Percentiles rank a stretch among this genome's conserved stretches.
phyloP scores from a whole-genome alignment of 768 basidiomycete species.

The Stropharia rugosoannulata region DNA sequence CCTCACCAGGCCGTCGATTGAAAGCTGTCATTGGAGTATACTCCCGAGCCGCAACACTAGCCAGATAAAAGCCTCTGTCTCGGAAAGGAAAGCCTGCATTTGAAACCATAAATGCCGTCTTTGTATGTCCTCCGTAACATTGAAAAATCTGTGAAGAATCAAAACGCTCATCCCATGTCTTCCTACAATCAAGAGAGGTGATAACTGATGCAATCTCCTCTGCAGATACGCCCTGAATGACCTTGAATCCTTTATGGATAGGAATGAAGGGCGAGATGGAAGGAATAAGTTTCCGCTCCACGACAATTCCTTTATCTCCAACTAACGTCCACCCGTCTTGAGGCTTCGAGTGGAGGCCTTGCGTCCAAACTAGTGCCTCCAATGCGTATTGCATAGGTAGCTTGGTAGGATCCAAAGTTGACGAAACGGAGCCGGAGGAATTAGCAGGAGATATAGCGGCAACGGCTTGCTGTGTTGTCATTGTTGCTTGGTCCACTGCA shows the following conservation, averaged over 20 bases:
- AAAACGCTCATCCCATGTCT: slow-evolving; percentile 86
- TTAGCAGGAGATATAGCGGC: slow-evolving; percentile 69
- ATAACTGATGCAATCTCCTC: slow-evolving; percentile 85
- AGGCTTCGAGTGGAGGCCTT: slow-evolving; percentile 56
- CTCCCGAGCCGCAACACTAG: slow-evolving; percentile 70
- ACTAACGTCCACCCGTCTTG: slow-evolving; percentile 74
- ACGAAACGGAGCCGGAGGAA: slow-evolving; percentile 34
- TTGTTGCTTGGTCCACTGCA: slow-evolving; percentile 72
- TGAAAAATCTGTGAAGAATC: slow-evolving; percentile 70
- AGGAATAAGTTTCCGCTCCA: slow-evolving; percentile 73
- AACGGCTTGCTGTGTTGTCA: slow-evolving; percentile 75
- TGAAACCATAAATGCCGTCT: slow-evolving; percentile 68
- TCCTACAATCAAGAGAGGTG: slow-evolving; percentile 66
- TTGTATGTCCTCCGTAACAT: slow-evolving; percentile 72
- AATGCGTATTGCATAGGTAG: slow-evolving; percentile 79
- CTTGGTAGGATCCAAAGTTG: slow-evolving; percentile 49
- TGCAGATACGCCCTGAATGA: slow-evolving; percentile 91
- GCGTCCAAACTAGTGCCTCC: slow-evolving; percentile 79
- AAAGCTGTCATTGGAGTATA: slow-evolving; percentile 31
- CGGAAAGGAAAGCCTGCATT: slow-evolving; percentile 90
- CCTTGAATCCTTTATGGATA: slow-evolving; percentile 84
- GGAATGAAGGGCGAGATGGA: slow-evolving; percentile 81
- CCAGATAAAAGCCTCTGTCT: slow-evolving; percentile 82
- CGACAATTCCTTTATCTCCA: slow-evolving; percentile 71
- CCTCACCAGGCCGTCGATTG: slow-evolving; percentile 42